Evolutionary conservation across 257 asterid genomes (phyloP).

Genomic region (Solanum tarapatanum): DNA sequence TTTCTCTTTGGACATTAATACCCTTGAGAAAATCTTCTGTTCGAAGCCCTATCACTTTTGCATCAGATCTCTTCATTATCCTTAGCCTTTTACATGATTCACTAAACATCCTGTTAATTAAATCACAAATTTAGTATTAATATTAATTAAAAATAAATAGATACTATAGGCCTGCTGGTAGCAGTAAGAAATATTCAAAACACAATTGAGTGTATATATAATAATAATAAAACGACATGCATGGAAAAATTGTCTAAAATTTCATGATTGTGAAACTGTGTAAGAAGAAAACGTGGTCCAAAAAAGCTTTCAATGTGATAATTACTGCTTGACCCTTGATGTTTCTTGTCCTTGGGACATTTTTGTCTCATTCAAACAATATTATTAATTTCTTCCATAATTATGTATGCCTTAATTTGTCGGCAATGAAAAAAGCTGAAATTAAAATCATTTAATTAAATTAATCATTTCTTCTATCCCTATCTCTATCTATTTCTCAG

Average conservation of each 20-base stretch:
- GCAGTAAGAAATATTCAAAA: neutral
- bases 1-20: constrained; percentile 17
- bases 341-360: constrained; percentile 3
- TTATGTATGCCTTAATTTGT: constrained; percentile 13
- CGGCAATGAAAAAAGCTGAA: constrained; percentile 9
- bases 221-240: neutral
- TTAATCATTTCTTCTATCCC: neutral
- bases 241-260: neutral
- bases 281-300: constrained; percentile 3
- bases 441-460: neutral
- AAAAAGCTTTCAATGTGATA: constrained; percentile 4
- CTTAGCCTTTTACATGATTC: constrained; percentile 70
- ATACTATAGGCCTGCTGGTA: neutral
- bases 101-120: constrained; percentile 50
- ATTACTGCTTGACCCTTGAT: constrained; percentile 13
- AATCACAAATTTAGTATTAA: neutral
- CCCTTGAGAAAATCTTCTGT: constrained; percentile 43
- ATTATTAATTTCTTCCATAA: constrained; percentile 3
- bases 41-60: constrained; percentile 34
- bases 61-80: constrained; percentile 70
- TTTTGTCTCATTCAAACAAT: neutral
- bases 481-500: neutral
- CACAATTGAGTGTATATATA: neutral
- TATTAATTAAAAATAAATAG: neutral
- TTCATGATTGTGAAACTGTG: neutral